Conservation (phyloP, 2,329 filamentous ascomycete genomes). For the Colletotrichum caudatum region DNA sequence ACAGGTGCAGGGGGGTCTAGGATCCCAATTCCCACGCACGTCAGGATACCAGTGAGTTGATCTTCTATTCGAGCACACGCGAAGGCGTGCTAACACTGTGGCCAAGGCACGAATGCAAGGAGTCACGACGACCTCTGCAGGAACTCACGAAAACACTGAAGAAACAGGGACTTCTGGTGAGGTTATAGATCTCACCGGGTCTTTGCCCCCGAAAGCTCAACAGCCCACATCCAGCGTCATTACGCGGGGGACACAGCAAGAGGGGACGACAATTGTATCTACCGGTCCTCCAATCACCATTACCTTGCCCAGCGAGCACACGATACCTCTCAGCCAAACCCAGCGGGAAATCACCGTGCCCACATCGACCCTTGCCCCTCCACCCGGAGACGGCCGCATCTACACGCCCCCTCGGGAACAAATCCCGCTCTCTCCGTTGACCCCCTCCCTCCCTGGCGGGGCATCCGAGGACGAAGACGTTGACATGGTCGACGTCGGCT, state of each 20-base stretch:
- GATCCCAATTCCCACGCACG: not conserved
- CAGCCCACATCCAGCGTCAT: not conserved
- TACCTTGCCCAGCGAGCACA: not conserved
- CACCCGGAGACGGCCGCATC: not conserved
- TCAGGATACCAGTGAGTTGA: not conserved
- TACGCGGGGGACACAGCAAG: not conserved
- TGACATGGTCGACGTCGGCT: constrained; percentile 25
- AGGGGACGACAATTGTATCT: not conserved
- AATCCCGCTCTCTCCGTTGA: not conserved
- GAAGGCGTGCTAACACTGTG: not conserved
- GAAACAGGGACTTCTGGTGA: not conserved
- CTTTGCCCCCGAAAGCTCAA: not conserved
- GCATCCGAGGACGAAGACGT: constrained; percentile 5
- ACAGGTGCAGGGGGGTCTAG: not conserved
- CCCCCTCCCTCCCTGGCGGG: not conserved
- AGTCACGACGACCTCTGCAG: not conserved
- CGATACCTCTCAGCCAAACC: not conserved
- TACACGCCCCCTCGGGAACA: constrained; percentile 18
- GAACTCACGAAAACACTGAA: not conserved
- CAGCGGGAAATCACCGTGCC: not conserved
- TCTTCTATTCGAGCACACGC: no score
- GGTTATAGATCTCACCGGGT: not conserved
- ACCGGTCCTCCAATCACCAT: constrained; percentile 6
- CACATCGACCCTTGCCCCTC: not conserved
- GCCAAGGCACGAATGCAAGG: not conserved